Conservation (phyloP, 257 asterid species). For the Solanum microdontum region DNA sequence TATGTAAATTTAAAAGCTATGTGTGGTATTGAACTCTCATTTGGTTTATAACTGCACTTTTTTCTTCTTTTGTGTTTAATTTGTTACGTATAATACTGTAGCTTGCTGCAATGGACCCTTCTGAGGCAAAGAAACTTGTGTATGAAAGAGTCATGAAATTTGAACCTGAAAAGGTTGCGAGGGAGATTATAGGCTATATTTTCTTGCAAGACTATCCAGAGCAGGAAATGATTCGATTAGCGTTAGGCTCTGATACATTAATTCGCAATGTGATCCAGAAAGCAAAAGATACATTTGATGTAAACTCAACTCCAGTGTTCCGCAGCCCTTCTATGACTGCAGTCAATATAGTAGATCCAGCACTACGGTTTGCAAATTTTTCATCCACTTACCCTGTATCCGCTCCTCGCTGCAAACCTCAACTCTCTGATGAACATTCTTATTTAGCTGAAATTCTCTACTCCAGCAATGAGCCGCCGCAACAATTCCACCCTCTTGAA, state of each 20-base stretch:
- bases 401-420: conserved; percentile 36
- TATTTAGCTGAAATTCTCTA: conserved; percentile 21
- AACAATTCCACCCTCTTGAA: conserved; percentile 20
- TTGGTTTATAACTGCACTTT: neutral
- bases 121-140: conserved; percentile 52
- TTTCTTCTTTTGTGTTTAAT: neutral
- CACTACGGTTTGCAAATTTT: conserved; percentile 21
- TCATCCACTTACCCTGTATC: conserved; percentile 22
- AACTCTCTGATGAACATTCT: conserved; percentile 9
- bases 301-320: conserved; percentile 23
- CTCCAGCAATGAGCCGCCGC: conserved; percentile 12
- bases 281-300: conserved; percentile 26
- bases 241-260: conserved; percentile 61
- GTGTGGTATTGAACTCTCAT: neutral
- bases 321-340: conserved; percentile 43
- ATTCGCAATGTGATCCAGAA: conserved; percentile 39
- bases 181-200: conserved; percentile 57
- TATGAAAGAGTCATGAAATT: conserved; percentile 35
- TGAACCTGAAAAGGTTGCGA: conserved; percentile 57
- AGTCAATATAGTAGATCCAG: conserved; percentile 20
- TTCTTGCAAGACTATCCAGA: conserved; percentile 45
- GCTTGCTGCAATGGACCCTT: conserved; percentile 36
- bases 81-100: neutral
- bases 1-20: neutral
- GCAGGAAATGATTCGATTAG: conserved; percentile 78